A percentile compares a stretch with the other conserved stretches of the same genome.
Evolutionary conservation across 2,329 filamentous ascomycete genomes (phyloP).

Genomic region (Aurifilum marmelostoma): DNA sequence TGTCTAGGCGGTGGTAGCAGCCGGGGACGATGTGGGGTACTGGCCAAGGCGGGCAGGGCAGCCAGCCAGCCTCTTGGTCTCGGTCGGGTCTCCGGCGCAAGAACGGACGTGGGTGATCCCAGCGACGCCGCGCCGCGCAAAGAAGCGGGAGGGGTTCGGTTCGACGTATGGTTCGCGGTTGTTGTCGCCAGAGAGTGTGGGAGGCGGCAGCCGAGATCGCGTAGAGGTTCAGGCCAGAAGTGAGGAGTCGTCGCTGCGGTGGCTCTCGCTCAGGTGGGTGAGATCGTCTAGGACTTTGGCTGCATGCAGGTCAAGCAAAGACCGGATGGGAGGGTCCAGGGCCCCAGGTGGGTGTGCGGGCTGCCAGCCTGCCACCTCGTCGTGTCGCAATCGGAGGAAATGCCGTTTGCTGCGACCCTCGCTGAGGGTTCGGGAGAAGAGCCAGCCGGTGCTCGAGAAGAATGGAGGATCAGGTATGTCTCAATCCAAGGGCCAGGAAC

Average conservation of each 20-base stretch:
- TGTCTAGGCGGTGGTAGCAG: constrained; percentile 25
- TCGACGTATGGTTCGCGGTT: not conserved
- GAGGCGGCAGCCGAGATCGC: constrained; percentile 6
- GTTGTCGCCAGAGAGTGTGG: not conserved
- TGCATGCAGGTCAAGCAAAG: constrained; percentile 14
- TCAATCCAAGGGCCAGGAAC: not conserved
- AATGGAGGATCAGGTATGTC: not conserved
- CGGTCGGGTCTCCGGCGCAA: constrained; percentile 9
- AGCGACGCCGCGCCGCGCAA: not conserved
- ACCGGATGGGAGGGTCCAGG: not conserved
- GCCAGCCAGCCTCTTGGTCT: constrained; percentile 17
- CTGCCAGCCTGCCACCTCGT: constrained; percentile 17
- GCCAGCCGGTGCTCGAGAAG: not conserved
- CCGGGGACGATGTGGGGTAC: constrained; percentile 29
- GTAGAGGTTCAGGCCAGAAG: constrained; percentile 23
- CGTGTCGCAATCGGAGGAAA: constrained; percentile 13
- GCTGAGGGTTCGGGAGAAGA: not conserved
- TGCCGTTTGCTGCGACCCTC: not conserved
- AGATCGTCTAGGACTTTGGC: constrained; percentile 19
- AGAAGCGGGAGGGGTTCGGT: not conserved
- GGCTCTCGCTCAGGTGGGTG: constrained; percentile 19
- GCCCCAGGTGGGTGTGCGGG: not conserved
- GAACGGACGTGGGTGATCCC: constrained; percentile 14
- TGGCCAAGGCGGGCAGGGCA: not conserved
- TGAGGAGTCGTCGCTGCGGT: constrained; percentile 17